Evolutionary conservation across 2,329 filamentous ascomycete genomes (phyloP).

Genomic region (Calonectria naviculata): DNA sequence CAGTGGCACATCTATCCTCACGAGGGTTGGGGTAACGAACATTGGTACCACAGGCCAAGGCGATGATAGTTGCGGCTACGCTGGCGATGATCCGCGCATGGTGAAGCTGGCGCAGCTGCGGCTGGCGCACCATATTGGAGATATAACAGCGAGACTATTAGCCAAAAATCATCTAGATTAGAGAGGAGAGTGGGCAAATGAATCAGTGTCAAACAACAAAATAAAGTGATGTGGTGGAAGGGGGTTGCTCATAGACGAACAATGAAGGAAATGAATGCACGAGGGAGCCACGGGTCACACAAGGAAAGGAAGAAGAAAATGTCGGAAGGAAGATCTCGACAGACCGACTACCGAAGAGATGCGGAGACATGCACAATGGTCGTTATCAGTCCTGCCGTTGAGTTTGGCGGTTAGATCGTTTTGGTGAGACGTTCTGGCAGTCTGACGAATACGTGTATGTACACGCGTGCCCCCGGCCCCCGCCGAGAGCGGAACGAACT

Average conservation of each 20-base stretch:
- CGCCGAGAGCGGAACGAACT: slow-evolving; percentile 34
- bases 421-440: neutral
- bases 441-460: slow-evolving; percentile 16
- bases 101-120: slow-evolving; percentile 52
- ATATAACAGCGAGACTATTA: neutral
- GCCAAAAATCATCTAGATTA: slow-evolving; percentile 6
- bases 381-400: slow-evolving; percentile 3
- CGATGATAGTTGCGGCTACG: slow-evolving; percentile 84
- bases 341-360: neutral
- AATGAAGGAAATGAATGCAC: neutral
- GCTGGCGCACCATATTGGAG: slow-evolving; percentile 37
- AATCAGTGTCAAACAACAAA: neutral
- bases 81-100: slow-evolving; percentile 83
- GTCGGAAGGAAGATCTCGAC: neutral
- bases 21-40: slow-evolving; percentile 60
- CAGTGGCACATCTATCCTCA: neutral
- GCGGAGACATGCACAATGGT: slow-evolving; percentile 1
- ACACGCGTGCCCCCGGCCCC: slow-evolving; percentile 6
- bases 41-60: slow-evolving; percentile 93
- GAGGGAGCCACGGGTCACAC: neutral
- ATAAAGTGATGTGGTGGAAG: neutral
- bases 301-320: neutral
- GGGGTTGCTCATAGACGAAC: neutral
- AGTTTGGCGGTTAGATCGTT: neutral
- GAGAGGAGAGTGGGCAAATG: neutral